Evolutionary conservation across 2,329 filamentous ascomycete genomes (phyloP).

Genomic region (Elsinoe arachidis): DNA sequence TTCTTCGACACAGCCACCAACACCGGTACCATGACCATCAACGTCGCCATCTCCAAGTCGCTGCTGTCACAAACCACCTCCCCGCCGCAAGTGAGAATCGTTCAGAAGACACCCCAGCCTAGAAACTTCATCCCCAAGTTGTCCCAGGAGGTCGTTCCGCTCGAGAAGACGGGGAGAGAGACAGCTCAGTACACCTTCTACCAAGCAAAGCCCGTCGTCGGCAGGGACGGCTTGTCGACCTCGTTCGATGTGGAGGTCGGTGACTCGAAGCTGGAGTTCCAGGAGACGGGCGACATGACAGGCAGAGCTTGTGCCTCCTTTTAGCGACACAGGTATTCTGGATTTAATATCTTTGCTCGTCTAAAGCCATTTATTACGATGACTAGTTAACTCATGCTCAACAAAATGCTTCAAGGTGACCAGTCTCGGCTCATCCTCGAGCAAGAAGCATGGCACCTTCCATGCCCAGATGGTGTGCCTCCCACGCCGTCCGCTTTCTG

Average conservation of each 20-base stretch:
- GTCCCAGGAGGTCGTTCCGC: neutral
- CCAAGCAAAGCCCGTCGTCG: neutral
- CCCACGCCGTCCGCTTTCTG: no score
- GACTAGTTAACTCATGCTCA: no score
- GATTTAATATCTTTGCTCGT: no score
- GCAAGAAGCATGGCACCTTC: no score
- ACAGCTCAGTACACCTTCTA: neutral
- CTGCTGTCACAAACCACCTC: neutral
- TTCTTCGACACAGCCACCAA: neutral
- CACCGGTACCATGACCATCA: neutral
- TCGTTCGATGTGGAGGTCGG: neutral
- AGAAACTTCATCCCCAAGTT: slow-evolving; percentile 3
- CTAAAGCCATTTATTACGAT: no score
- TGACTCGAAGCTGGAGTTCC: neutral
- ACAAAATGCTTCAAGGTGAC: no score
- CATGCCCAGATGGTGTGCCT: no score
- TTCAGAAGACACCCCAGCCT: neutral
- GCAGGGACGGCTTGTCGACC: neutral
- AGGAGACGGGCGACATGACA: neutral
- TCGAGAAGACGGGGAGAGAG: neutral
- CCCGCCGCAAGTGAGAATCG: neutral
- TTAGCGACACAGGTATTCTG: neutral
- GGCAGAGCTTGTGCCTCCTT: neutral
- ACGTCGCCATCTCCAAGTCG: neutral
- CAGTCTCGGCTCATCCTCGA: no score